Evolutionary conservation across 139 green algal species (phyloP), one percentile per base, ranked within the genome.

Genomic region (Pleodorina starrii): DNA sequence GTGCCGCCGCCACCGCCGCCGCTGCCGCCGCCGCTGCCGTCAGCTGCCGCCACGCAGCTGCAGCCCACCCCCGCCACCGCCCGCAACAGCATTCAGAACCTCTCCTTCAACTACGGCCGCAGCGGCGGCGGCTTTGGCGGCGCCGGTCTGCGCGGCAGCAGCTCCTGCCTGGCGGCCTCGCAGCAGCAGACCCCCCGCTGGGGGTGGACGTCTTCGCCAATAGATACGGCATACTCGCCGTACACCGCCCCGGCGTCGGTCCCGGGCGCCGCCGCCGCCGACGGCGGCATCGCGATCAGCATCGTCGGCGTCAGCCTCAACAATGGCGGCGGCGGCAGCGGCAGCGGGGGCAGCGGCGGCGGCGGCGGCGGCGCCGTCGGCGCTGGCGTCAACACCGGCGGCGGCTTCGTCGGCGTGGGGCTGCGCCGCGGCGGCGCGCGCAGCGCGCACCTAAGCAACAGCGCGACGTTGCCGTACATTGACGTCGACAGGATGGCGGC

Each of bases 301-400:
- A 32, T 76, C 72, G 72, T 51, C 38, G 72, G 72, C 72, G 25
- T 76, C 32, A 46, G 68, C 42, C 19, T 51, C 72, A 77, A n/a
- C 69, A 46, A 11, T 36, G 35, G 36, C 35, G 72, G 40, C 16
- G 40, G 38, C 72, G 43, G 29, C 43, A 27, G 44, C 44, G 46
- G 46, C 25, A 29, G 27, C 44, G 74, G 27, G 9, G 74, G 74
- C 74, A 43, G 46, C n/a, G 44, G 44, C 46, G n/a, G 46, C 44
- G 74, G 74, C 74, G 46, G n/a, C 42, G 11, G 21, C 44, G 46
- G 43, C 7, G 43, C n/a, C 7, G 27, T 40, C 9, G 25, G 74
- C 43, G 63, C 63, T 23, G 32, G 40, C 71, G n/a, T 78, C 38
- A 50, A 16, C 38, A 78, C 5, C 38, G 73, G 25, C 44, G 9